Base-by-base conservation (phyloP, 192 early-diverging fungal species). In the Coemansia sp. region DNA sequence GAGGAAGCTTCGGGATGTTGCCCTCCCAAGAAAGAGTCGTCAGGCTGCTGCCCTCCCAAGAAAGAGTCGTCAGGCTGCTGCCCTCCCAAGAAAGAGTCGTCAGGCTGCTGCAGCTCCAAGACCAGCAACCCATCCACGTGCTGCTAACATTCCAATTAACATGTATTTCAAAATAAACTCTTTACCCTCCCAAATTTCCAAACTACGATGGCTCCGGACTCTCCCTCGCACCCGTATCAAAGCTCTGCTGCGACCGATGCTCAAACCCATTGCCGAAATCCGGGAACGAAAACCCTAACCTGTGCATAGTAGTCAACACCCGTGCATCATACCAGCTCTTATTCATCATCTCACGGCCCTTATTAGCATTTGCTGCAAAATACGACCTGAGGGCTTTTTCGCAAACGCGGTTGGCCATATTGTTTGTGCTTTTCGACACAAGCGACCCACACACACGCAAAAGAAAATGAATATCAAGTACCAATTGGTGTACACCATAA, bases 401-500 rank as follows among this genome's bases (percentile, higher is more conserved):
- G 62, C 82, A 84, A 19, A 84, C 71, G 41, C 75, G 68, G 48
- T 84, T 80, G 4, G 82, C 82, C 74, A 84, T 71, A 11, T 73
- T 72, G 60, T 77, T 81, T 22, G 82, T 80, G 65, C 65, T 75
- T 57, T 78, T 80, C 18, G 78, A 74, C 0, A 84, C 82, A 16
- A 81, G 66, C 35, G 78, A 76, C n/a, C 82, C 74, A 29, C 74
- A 81, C 19, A 81, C 72, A 18, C 78, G 74, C 24, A 84, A 69
- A 47, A 84, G 35, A 49, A 84, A 84, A 51, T 84, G 82, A 0
- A 84, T 66, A 51, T 84, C 82, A 26, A 84, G 57, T 2, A 84
- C 75, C 3, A 84, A 59, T 1, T 71, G 64, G 20, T 84, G 82
- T 8, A 84, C 82, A 54, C 82, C 82, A 18, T 50, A 69, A 16